phyloP scores from a whole-genome alignment of 2,329 filamentous ascomycete genomes.

The Fusarium piperis region DNA sequence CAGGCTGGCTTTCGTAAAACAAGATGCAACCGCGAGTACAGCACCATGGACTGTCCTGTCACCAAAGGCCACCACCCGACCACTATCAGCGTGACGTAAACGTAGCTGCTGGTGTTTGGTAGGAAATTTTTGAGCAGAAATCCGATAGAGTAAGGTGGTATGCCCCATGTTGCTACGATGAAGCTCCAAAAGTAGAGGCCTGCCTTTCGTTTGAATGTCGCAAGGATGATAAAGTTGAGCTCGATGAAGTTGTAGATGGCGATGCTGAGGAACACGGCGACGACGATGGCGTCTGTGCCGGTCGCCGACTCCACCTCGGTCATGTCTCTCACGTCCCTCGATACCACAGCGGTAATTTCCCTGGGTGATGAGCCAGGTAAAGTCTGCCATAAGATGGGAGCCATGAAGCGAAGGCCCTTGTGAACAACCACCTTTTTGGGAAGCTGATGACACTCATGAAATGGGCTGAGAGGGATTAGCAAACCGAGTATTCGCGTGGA shows the following conservation, averaged over 20 bases:
- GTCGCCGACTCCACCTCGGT: background rate
- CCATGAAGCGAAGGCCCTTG: background rate
- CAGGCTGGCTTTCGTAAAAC: slow-evolving; percentile 60
- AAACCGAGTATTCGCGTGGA: background rate
- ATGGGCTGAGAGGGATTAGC: background rate
- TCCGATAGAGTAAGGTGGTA: slow-evolving; percentile 50
- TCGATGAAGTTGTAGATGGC: slow-evolving; percentile 48
- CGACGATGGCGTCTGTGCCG: slow-evolving; percentile 28
- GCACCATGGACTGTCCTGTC: slow-evolving; percentile 68
- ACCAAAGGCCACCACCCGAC: slow-evolving; percentile 59
- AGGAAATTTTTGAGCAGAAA: slow-evolving; percentile 55
- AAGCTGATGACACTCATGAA: background rate
- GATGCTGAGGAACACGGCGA: slow-evolving; percentile 39
- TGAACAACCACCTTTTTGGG: background rate
- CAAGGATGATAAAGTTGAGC: slow-evolving; percentile 45
- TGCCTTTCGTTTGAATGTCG: slow-evolving; percentile 44
- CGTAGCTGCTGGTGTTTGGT: slow-evolving; percentile 10
- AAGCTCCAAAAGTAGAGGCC: slow-evolving; percentile 53
- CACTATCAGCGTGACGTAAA: slow-evolving; percentile 43
- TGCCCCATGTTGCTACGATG: slow-evolving; percentile 45
- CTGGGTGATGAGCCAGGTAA: background rate
- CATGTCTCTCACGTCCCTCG: background rate
- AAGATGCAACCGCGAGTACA: slow-evolving; percentile 71
- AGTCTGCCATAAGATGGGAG: background rate
- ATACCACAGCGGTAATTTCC: background rate